Evolutionary conservation across 208 protist species (phyloP).

Genomic region (Leishmania aethiopica): DNA sequence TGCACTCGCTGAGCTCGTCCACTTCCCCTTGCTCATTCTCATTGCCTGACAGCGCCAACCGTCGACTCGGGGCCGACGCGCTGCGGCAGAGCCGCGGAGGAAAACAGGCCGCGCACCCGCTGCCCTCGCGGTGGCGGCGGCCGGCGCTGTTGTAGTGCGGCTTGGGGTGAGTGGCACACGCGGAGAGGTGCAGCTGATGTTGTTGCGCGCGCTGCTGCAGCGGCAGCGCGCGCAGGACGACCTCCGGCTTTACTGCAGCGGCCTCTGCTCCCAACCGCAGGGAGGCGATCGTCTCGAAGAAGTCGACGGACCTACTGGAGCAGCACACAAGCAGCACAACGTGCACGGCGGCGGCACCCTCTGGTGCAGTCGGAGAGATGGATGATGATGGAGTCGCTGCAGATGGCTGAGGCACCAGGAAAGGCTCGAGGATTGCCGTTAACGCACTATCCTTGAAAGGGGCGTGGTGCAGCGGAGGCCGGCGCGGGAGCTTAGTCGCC

Average conservation of each 20-base stretch:
- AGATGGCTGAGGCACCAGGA: conserved; percentile 33
- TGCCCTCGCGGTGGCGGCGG: background rate
- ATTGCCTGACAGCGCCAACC: background rate
- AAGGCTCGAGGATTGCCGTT: conserved; percentile 71
- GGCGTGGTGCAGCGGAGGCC: conserved; percentile 39
- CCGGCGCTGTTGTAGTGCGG: background rate
- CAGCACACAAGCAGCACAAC: conserved; percentile 65
- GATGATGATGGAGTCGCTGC: conserved; percentile 23
- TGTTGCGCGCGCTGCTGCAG: conserved; percentile 27
- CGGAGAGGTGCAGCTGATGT: background rate
- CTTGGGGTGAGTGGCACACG: background rate
- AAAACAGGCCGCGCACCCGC: background rate
- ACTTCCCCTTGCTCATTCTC: background rate
- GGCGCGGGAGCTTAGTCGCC: background rate
- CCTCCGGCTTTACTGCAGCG: conserved; percentile 37
- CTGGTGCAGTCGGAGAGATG: background rate
- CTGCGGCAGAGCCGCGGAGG: conserved; percentile 19
- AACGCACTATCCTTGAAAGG: conserved; percentile 77
- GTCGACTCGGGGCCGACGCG: conserved; percentile 22
- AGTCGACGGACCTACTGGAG: conserved; percentile 55
- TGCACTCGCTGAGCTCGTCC: background rate
- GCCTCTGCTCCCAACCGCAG: conserved; percentile 78
- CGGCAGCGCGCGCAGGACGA: conserved; percentile 39
- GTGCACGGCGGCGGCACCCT: background rate
- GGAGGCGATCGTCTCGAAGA: conserved; percentile 72